A percentile compares a stretch with the other conserved stretches of the same genome.
Conservation (phyloP, 164 flowering plant species). For the Santalum album region DNA sequence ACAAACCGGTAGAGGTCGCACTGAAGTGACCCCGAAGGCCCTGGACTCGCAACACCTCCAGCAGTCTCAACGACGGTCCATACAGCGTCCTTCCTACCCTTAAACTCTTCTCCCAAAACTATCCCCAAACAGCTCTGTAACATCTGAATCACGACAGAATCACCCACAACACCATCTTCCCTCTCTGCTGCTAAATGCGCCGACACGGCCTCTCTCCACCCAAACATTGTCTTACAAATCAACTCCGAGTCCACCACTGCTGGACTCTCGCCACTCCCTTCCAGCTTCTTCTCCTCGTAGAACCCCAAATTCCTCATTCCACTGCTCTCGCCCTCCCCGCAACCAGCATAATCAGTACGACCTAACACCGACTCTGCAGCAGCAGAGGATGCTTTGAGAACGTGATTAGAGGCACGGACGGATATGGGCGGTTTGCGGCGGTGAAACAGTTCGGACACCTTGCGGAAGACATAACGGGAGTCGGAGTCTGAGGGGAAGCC, state of each 20-base stretch:
- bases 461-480: constrained; percentile 56
- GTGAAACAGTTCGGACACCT: constrained; percentile 36
- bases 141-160: constrained; percentile 35
- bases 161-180: constrained; percentile 52
- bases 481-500: constrained; percentile 95
- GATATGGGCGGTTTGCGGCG: constrained; percentile 18
- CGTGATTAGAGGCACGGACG: constrained; percentile 49
- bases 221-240: constrained; percentile 66
- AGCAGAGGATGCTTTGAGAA: constrained; percentile 36
- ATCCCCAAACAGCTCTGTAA: constrained; percentile 42
- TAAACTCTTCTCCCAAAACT: constrained; percentile 15
- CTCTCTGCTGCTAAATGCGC: constrained; percentile 91
- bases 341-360: constrained; percentile 7
- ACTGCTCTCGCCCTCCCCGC: background rate
- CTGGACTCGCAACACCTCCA: constrained; percentile 98
- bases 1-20: constrained; percentile 79
- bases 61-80: constrained; percentile 80
- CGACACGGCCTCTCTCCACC: constrained; percentile 84
- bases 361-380: constrained; percentile 21
- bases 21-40: constrained; percentile 87
- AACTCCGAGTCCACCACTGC: constrained; percentile 29
- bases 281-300: constrained; percentile 39
- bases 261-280: constrained; percentile 8
- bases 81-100: constrained; percentile 11
- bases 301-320: constrained; percentile 38